Base-by-base conservation (phyloP, 2,329 filamentous ascomycete species). In the Amylocarpus encephaloides region DNA sequence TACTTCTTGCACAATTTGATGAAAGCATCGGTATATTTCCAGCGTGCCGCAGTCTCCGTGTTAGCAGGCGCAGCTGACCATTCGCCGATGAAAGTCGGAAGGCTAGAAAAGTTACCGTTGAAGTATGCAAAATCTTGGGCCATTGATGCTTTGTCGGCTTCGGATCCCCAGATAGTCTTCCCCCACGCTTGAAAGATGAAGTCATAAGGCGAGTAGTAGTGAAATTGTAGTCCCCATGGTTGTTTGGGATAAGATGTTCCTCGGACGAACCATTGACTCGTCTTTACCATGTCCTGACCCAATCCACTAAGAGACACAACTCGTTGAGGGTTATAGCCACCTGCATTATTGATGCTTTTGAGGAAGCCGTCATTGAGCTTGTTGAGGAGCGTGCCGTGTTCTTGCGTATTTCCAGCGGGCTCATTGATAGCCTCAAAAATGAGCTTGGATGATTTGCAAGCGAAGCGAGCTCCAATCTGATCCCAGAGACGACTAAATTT, bases 381-480 rank as follows among this genome's bases (percentile, higher is more conserved):
- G 60, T 80, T 82, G 33, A 78, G 59, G 38, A 75, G 67, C 1
- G 70, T 68, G 1, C 69, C 77, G 50, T 82, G 71, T 16, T 68
- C 71, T 3, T 71, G 70, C 0, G 72, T 78, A 0, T 72, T 71
- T 38, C 74, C 77, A 0, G 77, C 72, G 0, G 78, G 76, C 58
- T 83, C 79, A 52, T 82, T 82, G 59, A 83, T 76, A 1, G 78
- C 69, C 59, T 83, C 79, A 48, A 82, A 77, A 1, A 77, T 74
- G 2, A 82, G 71, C 13, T 68, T 64, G 26, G 71, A 73, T 1
- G 75, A 73, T 60, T 79, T 79, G 66, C 76, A 80, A 1, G 70
- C 76, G 19, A 82, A 65, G 51, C 73, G 73, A 3, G 67, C 69
- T 10, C 71, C 78, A 54, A 82, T 79, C 58, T 83, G 79, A 18